Conservation (phyloP, 805 yeast species). For the Spathaspora passalidarum region DNA sequence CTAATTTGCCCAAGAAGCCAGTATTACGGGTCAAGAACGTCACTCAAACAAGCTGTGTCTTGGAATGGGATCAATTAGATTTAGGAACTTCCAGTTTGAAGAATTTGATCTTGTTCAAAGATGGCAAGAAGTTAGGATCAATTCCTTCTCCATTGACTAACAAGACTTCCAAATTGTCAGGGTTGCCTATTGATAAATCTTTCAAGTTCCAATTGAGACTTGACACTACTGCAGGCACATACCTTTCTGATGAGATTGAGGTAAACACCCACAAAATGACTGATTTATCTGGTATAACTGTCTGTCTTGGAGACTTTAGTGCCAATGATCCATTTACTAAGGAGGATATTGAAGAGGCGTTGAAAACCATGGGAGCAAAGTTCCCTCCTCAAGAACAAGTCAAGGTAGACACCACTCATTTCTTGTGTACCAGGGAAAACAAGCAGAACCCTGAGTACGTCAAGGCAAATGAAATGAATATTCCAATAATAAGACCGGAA, state of each 20-base stretch:
- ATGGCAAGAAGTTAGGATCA: conserved; percentile 67
- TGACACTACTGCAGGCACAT: conserved; percentile 88
- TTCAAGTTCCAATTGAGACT: conserved; percentile 78
- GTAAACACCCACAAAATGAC: conserved; percentile 94
- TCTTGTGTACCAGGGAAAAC: conserved; percentile 62
- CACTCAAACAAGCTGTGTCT: conserved; percentile 92
- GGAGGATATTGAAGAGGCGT: conserved; percentile 58
- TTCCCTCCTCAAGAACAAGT: conserved; percentile 66
- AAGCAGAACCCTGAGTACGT: conserved; percentile 67
- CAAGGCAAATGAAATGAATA: conserved; percentile 79
- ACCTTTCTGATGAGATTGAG: conserved; percentile 60
- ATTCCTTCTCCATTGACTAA: conserved; percentile 81
- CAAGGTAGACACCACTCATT: conserved; percentile 91
- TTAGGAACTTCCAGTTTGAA: conserved; percentile 80
- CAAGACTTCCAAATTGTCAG: conserved; percentile 83
- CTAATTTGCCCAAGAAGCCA: conserved; percentile 68
- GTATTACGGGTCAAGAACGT: conserved; percentile 66
- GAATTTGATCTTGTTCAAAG: conserved; percentile 74
- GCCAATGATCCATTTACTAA: conserved; percentile 43
- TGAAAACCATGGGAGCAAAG: conserved; percentile 73
- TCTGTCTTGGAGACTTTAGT: conserved; percentile 81
- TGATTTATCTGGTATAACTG: conserved; percentile 87
- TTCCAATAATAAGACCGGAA: conserved; percentile 93
- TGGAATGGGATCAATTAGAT: conserved; percentile 88
- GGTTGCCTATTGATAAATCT: conserved; percentile 80